Evolutionary conservation across 2,329 filamentous ascomycete genomes (phyloP), one percentile per base, ranked within the genome.

Genomic region (Boeremia exigua): DNA sequence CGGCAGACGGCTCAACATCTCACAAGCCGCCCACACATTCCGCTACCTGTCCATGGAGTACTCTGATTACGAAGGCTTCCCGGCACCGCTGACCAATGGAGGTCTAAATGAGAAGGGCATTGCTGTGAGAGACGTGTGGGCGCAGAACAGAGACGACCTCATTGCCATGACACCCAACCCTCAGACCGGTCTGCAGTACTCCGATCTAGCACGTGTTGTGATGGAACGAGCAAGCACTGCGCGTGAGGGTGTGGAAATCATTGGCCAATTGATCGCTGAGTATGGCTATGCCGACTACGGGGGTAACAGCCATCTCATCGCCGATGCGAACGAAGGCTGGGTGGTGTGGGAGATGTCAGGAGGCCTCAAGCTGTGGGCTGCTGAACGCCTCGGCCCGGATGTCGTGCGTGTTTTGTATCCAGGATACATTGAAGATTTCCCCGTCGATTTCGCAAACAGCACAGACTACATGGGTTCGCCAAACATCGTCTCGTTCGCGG

Each of bases 51-150:
- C 72, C 1, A 75, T 75, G 72, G 73, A 75, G 25, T 75, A 75
- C 56, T 71, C 67, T 0, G 59, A 79, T 58, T 79, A 71, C 30
- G 75, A 78, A 56, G 77, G 78, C 0, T 79, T 80, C 47, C 77
- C 77, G 0, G 75, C 77, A 27, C 77, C 77, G 2, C 67, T 79
- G 29, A 79, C 77, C 19, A 79, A 79, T 52, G 77, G 77, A n/a
- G 77, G 77, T 10, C 60, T 79, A 0, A 79, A 78, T 40, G 77
- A 78, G 54, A 74, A 73, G 47, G 76, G 77, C 27, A 70, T 79
- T 15, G 71, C 74, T 30, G 77, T 79, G 3, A 66, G 77, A 9
- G 77, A 79, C 46, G 75, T 79, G 6, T 79, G 76, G 77, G 75
- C 77, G 6, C 67, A 70, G 40, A 78, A 74, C 43, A 69, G 75